Base-by-base conservation (phyloP, 2,329 filamentous ascomycete species). In the Diaporthe capsici region DNA sequence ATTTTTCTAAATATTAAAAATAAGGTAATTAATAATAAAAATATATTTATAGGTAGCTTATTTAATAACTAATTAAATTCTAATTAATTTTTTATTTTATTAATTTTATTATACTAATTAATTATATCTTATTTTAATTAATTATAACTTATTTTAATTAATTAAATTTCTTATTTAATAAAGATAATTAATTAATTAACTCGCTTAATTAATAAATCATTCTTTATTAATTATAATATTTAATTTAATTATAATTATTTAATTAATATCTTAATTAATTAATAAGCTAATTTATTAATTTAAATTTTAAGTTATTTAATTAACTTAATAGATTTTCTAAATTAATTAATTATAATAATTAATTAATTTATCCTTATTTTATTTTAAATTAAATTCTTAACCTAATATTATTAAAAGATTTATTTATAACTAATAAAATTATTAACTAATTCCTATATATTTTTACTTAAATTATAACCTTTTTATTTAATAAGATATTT, bases 401-500 rank as follows among this genome's bases (percentile, higher is more conserved):
- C 28, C 3, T 70, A 28, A 20, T 55, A 42, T 22, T 42, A 3
- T 15, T 34, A 8, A 28, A 70, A 2, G 3, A 51, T 5, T 42
- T 70, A 2, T 3, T 53, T 51, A 12, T 28, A 55, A 20, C 20
- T n/a, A 13, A 9, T 55, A 20, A 71, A 2, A 31, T 71, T 60
- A 1, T 60, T 10, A 1, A 44, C 9, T 44, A 12, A 17, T 71
- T 71, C 4, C 4, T 58, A 71, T 34, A 47, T 58, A n/a, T 57
- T 71, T 20, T 71, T 5, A 3, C 13, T 44, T 15, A 6, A 4
- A 5, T 25, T 10, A 22, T 71, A 71, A 1, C 9, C 20, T 57
- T 71, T 71, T 15, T 57, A 71, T 55, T 71, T 71, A 34, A 47
- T 31, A 47, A 57, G 3, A n/a, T 70, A 70, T 28, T 70, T 13